A percentile compares a stretch with the other conserved stretches of the same genome.
These are phyloP conservation scores for Stipa capillata DNA, from an alignment of 176 grass and related monocot genomes.

Conservation along the genomic window DNA sequence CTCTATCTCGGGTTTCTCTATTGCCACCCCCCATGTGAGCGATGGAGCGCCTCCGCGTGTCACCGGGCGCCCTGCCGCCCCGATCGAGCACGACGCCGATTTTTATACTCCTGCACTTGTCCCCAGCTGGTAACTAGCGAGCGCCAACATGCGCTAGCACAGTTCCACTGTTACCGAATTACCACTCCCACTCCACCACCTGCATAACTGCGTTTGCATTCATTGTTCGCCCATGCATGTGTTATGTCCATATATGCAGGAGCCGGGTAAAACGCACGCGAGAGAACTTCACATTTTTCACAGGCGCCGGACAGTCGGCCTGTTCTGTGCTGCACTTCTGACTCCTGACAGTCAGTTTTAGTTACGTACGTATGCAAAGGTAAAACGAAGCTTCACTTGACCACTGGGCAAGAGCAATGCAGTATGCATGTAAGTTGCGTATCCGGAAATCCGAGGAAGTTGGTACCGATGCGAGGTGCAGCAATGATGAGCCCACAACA, in stretches of 20 bases:
- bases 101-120: conserved; percentile 38
- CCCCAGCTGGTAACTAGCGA: conserved; percentile 9
- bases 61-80: conserved; percentile 33
- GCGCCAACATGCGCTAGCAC: conserved; percentile 28
- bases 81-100: conserved; percentile 20
- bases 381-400: conserved; percentile 16
- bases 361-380: conserved; percentile 8
- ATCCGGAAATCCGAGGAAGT: not conserved
- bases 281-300: not conserved
- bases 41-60: not conserved
- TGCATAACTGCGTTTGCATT: not conserved
- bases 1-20: conserved; percentile 18
- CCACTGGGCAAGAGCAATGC: not conserved
- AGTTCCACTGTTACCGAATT: not conserved
- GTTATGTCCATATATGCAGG: not conserved
- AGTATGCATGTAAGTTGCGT: not conserved
- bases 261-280: not conserved
- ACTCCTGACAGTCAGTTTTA: not conserved
- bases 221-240: not conserved
- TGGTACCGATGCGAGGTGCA: not conserved
- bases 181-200: not conserved
- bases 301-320: no score
- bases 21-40: conserved; percentile 42
- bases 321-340: not conserved
- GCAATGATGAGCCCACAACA: conserved; percentile 18